Evolutionary conservation across 1,284 basidiomycete genomes (phyloP).

Genomic region (Cutaneotrichosporon spelunceum): DNA sequence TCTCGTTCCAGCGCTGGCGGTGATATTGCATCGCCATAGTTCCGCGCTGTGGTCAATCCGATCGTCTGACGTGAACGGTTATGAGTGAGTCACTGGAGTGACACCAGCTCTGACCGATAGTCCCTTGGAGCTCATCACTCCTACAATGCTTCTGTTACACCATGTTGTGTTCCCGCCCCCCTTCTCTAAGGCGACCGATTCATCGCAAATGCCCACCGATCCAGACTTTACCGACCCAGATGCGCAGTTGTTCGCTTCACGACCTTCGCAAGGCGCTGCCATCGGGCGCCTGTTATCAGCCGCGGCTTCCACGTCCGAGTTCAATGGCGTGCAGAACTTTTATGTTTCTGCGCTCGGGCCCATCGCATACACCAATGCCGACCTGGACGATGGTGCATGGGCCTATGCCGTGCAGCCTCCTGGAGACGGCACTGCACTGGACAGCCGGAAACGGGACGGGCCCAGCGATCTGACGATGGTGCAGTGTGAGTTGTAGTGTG

Average conservation of each 20-base stretch:
- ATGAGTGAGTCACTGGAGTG: conserved; percentile 3
- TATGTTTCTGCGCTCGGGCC: conserved; percentile 72
- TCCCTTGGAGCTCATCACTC: conserved; percentile 31
- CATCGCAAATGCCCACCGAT: background rate
- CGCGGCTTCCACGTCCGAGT: conserved; percentile 44
- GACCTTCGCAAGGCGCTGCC: conserved; percentile 34
- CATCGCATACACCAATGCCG: conserved; percentile 66
- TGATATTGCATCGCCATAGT: conserved; percentile 34
- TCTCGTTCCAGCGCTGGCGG: conserved; percentile 35
- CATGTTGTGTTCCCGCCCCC: conserved; percentile 43
- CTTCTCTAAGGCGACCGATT: background rate
- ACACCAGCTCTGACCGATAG: conserved; percentile 22
- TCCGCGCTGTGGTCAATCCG: conserved; percentile 36
- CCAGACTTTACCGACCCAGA: conserved; percentile 10
- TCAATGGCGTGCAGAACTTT: conserved; percentile 68
- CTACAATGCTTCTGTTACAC: conserved; percentile 38
- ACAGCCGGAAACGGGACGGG: background rate
- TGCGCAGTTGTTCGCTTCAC: conserved; percentile 3
- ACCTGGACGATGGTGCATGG: conserved; percentile 27
- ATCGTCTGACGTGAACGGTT: background rate
- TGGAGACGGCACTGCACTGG: background rate
- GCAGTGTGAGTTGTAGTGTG: conserved; percentile 36
- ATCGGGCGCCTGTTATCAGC: conserved; percentile 28
- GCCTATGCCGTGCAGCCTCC: conserved; percentile 5
- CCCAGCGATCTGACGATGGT: conserved; percentile 27